A percentile compares a stretch with the other conserved stretches of the same genome.
Conservation (phyloP, 176 grass and related monocot genomes). For the Carex parvula region DNA sequence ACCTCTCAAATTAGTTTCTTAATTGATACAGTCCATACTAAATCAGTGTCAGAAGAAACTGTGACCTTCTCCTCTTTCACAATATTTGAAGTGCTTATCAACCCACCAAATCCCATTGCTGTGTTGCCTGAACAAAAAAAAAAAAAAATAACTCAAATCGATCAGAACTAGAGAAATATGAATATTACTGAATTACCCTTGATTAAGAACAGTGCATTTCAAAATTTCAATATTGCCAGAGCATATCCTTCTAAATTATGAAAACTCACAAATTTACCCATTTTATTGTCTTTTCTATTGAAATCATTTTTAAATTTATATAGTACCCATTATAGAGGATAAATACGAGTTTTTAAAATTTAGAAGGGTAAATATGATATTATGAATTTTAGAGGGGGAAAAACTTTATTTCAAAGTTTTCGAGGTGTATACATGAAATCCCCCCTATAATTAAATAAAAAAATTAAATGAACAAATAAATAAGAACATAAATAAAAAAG, state of each 20-base stretch:
- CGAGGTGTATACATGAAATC: too few species aligned
- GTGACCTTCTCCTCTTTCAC: constrained; percentile 57
- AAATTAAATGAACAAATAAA: neutral
- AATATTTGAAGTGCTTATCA: constrained; percentile 88
- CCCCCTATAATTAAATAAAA: neutral
- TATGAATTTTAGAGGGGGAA: too few species aligned
- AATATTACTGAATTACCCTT: neutral
- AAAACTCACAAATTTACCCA: too few species aligned
- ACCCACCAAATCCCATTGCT: constrained; percentile 66
- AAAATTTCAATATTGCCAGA: too few species aligned
- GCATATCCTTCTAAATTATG: too few species aligned
- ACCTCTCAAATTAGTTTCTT: constrained; percentile 25
- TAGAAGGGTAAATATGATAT: too few species aligned
- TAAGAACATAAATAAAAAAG: neutral
- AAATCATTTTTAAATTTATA: too few species aligned
- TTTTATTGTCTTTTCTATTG: too few species aligned
- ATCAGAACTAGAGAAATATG: neutral
- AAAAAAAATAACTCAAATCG: neutral
- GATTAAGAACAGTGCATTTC: too few species aligned
- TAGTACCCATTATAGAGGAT: too few species aligned
- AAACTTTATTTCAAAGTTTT: too few species aligned
- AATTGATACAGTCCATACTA: constrained; percentile 94
- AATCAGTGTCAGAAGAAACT: constrained; percentile 69
- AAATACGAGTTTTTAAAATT: too few species aligned
- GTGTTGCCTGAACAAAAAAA: constrained; percentile 40